Evolutionary conservation across 371 early-diverging fungal genomes (phyloP).

Genomic region (Massospora cicadina): DNA sequence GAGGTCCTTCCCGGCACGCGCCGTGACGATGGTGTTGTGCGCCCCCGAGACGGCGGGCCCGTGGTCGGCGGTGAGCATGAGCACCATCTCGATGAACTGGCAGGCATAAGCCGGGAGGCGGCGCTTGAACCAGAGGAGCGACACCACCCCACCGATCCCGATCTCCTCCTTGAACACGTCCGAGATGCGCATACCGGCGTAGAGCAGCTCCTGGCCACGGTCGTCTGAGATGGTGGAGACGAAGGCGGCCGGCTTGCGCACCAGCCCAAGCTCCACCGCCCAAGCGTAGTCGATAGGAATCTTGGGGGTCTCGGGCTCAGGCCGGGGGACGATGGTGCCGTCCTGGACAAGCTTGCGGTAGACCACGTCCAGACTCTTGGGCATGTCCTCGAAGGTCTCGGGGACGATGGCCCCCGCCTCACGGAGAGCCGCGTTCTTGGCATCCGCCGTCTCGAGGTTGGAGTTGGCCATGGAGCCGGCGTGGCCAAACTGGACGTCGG

Average conservation of each 20-base stretch:
- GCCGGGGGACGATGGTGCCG: slow-evolving; percentile 41
- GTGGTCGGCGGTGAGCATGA: slow-evolving; percentile 97
- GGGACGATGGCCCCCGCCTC: slow-evolving; percentile 84
- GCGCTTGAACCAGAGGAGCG: slow-evolving; percentile 95
- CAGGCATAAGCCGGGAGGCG: slow-evolving; percentile 85
- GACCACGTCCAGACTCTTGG: slow-evolving; percentile 52
- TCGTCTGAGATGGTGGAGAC: slow-evolving; percentile 97
- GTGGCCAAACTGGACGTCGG: slow-evolving; percentile 95
- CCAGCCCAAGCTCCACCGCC: slow-evolving; percentile 96
- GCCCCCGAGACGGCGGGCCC: slow-evolving; percentile 91
- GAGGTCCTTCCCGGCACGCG: slow-evolving; percentile 95
- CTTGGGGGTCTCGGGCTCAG: slow-evolving; percentile 92
- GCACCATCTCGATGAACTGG: slow-evolving; percentile 96
- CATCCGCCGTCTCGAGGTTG: slow-evolving; percentile 87
- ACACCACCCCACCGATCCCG: slow-evolving; percentile 93
- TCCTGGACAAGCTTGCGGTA: slow-evolving; percentile 59
- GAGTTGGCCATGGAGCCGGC: slow-evolving; percentile 95
- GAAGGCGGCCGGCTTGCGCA: slow-evolving; percentile 95
- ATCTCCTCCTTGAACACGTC: slow-evolving; percentile 95
- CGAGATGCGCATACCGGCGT: slow-evolving; percentile 95
- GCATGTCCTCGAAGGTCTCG: slow-evolving; percentile 89
- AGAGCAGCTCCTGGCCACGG: slow-evolving; percentile 94
- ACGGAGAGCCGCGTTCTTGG: slow-evolving; percentile 83
- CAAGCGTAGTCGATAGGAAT: slow-evolving; percentile 97
- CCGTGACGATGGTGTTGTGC: slow-evolving; percentile 96